These are phyloP conservation scores for Candida andamanensis DNA, from an alignment of 805 yeast genomes.

Conservation along the genomic window DNA sequence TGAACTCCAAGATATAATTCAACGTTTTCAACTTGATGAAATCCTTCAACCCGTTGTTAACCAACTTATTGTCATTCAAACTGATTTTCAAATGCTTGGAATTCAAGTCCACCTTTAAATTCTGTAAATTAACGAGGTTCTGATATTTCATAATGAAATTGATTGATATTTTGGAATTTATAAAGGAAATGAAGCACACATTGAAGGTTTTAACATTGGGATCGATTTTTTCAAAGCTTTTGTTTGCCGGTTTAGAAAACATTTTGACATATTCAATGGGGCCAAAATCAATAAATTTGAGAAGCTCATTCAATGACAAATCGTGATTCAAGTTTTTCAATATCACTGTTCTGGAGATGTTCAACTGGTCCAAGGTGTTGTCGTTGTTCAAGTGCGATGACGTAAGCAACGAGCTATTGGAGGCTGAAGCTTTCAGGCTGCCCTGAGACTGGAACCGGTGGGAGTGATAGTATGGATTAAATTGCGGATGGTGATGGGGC, in stretches of 20 bases:
- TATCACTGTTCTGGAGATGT: constrained; percentile 33
- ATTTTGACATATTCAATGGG: constrained; percentile 58
- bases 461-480: too few species aligned
- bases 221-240: constrained; percentile 19
- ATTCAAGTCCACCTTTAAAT: constrained; percentile 20
- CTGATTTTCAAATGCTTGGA: constrained; percentile 25
- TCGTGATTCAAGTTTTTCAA: constrained; percentile 23
- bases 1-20: constrained; percentile 34
- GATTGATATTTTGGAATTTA: constrained; percentile 29
- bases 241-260: constrained; percentile 25
- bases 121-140: constrained; percentile 18
- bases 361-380: constrained; percentile 27
- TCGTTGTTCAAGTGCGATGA: constrained; percentile 8
- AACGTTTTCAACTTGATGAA: constrained; percentile 36
- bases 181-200: constrained; percentile 32
- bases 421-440: too few species aligned
- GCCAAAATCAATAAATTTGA: constrained; percentile 49
- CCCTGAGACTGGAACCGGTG: too few species aligned
- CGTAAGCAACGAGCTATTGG: constrained; percentile 6
- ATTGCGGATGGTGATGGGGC: too few species aligned
- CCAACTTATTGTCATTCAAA: constrained; percentile 19
- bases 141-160: constrained; percentile 30
- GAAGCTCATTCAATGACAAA: constrained; percentile 25
- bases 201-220: constrained; percentile 11
- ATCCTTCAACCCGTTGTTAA: constrained; percentile 19